Evolutionary conservation across 164 flowering plant species (phyloP).

Genomic region (Sedum album): DNA sequence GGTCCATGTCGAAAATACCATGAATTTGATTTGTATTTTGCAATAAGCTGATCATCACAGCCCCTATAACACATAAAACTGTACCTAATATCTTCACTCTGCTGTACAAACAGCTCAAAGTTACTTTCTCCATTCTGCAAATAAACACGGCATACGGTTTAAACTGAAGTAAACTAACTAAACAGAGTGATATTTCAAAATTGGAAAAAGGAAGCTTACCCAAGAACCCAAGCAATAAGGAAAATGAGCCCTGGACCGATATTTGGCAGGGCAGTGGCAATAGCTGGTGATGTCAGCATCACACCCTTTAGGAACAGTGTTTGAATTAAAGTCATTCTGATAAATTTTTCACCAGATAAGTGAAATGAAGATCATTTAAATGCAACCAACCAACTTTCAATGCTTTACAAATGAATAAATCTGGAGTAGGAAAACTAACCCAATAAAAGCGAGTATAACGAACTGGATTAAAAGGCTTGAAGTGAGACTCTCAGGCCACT

Average conservation of each 20-base stretch:
- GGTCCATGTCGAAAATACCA: conserved; percentile 26
- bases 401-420: neutral
- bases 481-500: conserved; percentile 54
- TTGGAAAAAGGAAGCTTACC: conserved; percentile 16
- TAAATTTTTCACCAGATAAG: neutral
- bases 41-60: conserved; percentile 54
- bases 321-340: conserved; percentile 63
- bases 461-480: conserved; percentile 41
- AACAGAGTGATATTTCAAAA: no score
- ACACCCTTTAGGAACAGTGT: conserved; percentile 48
- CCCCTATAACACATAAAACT: conserved; percentile 65
- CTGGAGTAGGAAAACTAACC: conserved; percentile 28
- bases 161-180: neutral
- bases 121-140: conserved; percentile 60
- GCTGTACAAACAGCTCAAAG: conserved; percentile 47
- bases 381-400: no score
- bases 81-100: conserved; percentile 68
- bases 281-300: conserved; percentile 62
- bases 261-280: conserved; percentile 89
- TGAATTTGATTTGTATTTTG: conserved; percentile 21
- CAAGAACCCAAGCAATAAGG: conserved; percentile 68
- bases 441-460: conserved; percentile 47
- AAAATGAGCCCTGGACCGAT: conserved; percentile 84
- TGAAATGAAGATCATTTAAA: neutral
- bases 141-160: neutral